A percentile compares a stretch with the other conserved stretches of the same genome.
Evolutionary conservation across 2,329 filamentous ascomycete genomes (phyloP).

Genomic region (Cladosporium cucumerinum): DNA sequence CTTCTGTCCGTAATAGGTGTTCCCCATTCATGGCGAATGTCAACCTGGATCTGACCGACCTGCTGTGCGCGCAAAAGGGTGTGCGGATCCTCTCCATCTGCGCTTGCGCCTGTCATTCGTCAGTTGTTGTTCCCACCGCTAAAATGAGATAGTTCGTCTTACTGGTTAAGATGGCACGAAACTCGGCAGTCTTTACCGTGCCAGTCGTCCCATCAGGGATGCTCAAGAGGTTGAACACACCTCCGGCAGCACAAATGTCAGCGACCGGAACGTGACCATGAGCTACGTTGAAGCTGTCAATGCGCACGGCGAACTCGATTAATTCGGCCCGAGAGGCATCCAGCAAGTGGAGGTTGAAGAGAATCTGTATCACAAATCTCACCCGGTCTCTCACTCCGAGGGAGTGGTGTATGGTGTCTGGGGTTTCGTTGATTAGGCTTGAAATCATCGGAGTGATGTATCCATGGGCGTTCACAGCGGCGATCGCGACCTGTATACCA

Average conservation of each 20-base stretch:
- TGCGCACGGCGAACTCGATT: neutral
- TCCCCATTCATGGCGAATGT: neutral
- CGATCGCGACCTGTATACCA: neutral
- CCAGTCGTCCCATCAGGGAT: neutral
- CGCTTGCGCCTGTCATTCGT: neutral
- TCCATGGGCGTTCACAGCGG: neutral
- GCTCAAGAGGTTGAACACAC: neutral
- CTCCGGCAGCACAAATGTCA: neutral
- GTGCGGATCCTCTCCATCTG: neutral
- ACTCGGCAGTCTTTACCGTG: neutral
- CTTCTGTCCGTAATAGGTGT: neutral
- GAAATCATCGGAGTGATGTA: neutral
- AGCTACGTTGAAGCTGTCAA: neutral
- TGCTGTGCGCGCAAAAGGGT: neutral
- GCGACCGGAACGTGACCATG: neutral
- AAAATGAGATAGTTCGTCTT: neutral
- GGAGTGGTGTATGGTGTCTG: neutral
- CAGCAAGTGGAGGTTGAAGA: neutral
- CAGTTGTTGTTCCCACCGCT: neutral
- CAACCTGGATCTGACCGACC: neutral
- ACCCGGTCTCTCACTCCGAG: neutral
- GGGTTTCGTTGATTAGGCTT: neutral
- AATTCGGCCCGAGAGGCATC: neutral
- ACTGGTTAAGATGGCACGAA: neutral
- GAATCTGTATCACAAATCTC: neutral